Evolutionary conservation across 2,329 filamentous ascomycete species (phyloP).

Genomic region (Trichoderma lentiforme): DNA sequence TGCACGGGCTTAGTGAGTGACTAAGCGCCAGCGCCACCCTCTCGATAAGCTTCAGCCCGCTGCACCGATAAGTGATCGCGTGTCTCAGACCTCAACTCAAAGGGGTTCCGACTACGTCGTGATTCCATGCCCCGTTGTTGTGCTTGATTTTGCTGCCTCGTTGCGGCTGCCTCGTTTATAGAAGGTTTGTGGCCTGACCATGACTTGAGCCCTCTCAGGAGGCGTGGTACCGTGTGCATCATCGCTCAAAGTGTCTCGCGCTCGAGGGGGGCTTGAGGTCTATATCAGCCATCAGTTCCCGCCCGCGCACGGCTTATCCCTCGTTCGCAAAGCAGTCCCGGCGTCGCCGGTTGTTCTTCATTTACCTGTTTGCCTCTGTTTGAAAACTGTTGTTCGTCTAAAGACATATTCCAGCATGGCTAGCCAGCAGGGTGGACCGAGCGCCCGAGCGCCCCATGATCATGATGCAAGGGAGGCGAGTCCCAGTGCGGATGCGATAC

Average conservation of each 20-base stretch:
- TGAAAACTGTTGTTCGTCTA: background rate
- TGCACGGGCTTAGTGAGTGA: background rate
- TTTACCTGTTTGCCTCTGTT: background rate
- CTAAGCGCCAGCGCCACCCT: slow-evolving; percentile 8
- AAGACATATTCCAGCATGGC: slow-evolving; percentile 29
- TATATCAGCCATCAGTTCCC: slow-evolving; percentile 5
- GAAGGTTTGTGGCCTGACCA: background rate
- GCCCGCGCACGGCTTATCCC: background rate
- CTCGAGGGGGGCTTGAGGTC: slow-evolving; percentile 3
- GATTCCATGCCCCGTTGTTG: slow-evolving; percentile 13
- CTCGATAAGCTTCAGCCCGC: slow-evolving; percentile 19
- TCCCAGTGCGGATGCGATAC: slow-evolving; percentile 25
- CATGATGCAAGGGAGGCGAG: slow-evolving; percentile 13
- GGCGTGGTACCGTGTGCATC: slow-evolving; percentile 13
- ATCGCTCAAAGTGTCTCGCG: slow-evolving; percentile 16
- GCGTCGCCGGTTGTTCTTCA: background rate
- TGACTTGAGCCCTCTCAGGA: slow-evolving; percentile 17
- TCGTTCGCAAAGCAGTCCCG: background rate
- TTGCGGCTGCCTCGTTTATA: background rate
- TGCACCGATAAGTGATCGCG: slow-evolving; percentile 20
- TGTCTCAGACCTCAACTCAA: slow-evolving; percentile 20
- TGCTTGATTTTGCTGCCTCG: background rate
- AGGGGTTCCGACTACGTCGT: background rate
- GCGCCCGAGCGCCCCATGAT: slow-evolving; percentile 20
- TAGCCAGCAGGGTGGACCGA: slow-evolving; percentile 29